Evolutionary conservation across 345 rosid species (phyloP), one percentile per base, ranked within the genome.

Genomic region (Populus nigra): DNA sequence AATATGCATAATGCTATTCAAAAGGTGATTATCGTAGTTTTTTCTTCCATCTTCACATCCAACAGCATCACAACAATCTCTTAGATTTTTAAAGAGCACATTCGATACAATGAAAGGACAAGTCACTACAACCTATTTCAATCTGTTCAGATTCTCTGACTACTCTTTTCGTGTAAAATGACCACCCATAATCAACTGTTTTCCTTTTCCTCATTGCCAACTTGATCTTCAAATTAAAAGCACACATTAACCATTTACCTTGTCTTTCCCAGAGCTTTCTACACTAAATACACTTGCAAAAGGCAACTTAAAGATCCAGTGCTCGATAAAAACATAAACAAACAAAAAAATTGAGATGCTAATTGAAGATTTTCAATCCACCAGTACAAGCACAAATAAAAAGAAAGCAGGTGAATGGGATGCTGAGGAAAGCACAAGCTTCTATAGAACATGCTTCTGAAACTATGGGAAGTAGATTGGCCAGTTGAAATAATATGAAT

Each of bases 401-500:
- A 55, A 33, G 17, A 23, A 45, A 27, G 36, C 8, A 13, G 31
- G 53, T 47, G 13, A 16, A 17, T 9, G 1, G 41, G 31, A 68
- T 7, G 1, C 47, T 22, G 36, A 38, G 47, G 18, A 61, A 72
- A 7, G 67, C 72, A 66, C 31, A 38, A 49, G 76, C 55, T 55
- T 29, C 5, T 45, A 38, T 1, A 25, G n/a, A 43, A 53, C 43
- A 25, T 17, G n/a, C 16, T 10, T n/a, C 17, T 22, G 36, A 75
- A 27, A 79, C 85, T 89, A 94, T 1, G 91, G 90, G 85, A 92
- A 94, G 87, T 90, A 94, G 78, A 85, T 81, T 41, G 97, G 94
- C 97, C 97, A 91, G 80, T 94, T 91, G 92, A 67, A 84, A 75
- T 90, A 94, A 73, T 94, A 94, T 0, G 91, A 84, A 78, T 92